Percentiles rank a stretch among this genome's conserved stretches.
Conservation (phyloP, 768 basidiomycete species). For the Dioszegia crocea region DNA sequence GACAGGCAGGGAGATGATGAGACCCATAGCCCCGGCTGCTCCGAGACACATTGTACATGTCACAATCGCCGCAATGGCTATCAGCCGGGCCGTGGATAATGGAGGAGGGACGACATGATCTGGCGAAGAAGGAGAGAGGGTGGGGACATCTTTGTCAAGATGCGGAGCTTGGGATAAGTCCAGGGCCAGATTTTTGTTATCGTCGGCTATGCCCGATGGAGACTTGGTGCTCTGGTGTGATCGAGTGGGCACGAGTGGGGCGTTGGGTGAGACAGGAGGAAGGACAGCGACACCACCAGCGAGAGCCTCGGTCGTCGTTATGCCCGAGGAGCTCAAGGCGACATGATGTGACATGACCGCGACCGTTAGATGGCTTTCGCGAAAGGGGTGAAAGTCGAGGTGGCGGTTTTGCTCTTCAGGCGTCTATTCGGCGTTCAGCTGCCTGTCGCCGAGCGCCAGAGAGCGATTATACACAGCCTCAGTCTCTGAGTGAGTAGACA, state of each 20-base stretch:
- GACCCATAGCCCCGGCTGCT: conserved; percentile 18
- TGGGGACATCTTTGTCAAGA: background rate
- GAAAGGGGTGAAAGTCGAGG: too few species aligned
- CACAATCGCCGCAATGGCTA: conserved; percentile 28
- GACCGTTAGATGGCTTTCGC: too few species aligned
- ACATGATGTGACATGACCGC: background rate
- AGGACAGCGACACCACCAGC: conserved; percentile 4
- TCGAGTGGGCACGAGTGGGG: conserved; percentile 6
- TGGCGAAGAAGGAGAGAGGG: background rate
- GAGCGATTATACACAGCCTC: too few species aligned
- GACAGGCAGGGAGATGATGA: conserved; percentile 43
- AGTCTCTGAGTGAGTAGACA: too few species aligned
- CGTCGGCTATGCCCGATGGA: conserved; percentile 5
- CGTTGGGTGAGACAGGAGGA: conserved; percentile 1
- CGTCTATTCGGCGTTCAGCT: too few species aligned
- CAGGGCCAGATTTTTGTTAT: background rate
- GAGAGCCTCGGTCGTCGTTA: conserved; percentile 7
- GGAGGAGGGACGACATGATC: background rate
- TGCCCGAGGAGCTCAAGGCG: background rate
- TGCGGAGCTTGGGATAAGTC: background rate
- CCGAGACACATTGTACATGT: conserved; percentile 30
- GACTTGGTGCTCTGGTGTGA: background rate
- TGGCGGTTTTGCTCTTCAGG: background rate
- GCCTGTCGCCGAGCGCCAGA: too few species aligned
- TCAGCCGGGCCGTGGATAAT: conserved; percentile 13